Base-by-base conservation (phyloP, 176 grass and related monocot species). In the Secale cereale region DNA sequence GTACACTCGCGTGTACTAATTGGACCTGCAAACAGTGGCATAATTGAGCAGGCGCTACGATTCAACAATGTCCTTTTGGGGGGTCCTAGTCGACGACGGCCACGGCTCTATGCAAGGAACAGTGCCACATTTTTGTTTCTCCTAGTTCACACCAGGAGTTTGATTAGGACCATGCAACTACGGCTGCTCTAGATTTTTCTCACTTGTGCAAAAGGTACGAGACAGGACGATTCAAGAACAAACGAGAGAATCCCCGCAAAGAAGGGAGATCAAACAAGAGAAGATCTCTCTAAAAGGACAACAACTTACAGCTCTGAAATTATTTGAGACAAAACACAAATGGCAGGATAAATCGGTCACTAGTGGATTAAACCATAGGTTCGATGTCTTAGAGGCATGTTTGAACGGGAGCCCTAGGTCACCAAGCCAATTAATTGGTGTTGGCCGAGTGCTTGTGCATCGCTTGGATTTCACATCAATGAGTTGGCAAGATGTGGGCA, bases 21-120 rank as follows among this genome's bases (percentile, higher is more conserved):
- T 35, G 64, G 85, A 54, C 70, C 54, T 78, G 41, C 82, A 81
- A 56, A 33, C 40, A 70, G 76, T 14, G 12, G 37, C 12, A 56
- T 84, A 65, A 81, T 71, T 76, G 81, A 76, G 80, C 63, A 10
- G 83, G 29, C 65, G 33, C 62, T 80, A 71, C 48, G 10, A 33
- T 81, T 84, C 81, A 81, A 57, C 29, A 22, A 27, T 54, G 89
- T 87, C 89, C 85, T 87, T 91, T 83, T 87, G 54, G 4, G 65
- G 19, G 19, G 89, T 87, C 81, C 22, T 80, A 80, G 81, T 87
- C 85, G 31, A 27, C 76, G 77, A 77, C 65, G 2, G 52, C 85
- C 81, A 41, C 60, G 30, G 37, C 31, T 62, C 60, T 26, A 23
- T 16, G 23, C 7, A 52, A 59, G 4, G 16, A 59, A 70, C 50